Percentiles rank a stretch among this genome's conserved stretches.
These are phyloP conservation scores for Trichoderma asperellum DNA, from an alignment of 2,329 filamentous ascomycete genomes.

Conservation along the genomic window DNA sequence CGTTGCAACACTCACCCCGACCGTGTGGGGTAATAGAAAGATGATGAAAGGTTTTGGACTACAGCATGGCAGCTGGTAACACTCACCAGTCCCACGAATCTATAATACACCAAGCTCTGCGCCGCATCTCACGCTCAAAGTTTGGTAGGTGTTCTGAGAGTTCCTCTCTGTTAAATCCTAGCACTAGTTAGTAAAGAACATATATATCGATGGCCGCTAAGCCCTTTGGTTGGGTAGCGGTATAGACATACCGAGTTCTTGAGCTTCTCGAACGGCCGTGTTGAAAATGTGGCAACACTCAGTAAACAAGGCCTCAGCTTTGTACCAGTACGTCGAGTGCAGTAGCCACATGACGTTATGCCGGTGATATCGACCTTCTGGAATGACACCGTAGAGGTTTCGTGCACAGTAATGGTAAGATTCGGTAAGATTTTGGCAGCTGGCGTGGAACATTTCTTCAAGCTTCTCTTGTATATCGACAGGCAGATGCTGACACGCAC, in stretches of 20 bases:
- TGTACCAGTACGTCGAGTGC: conserved; percentile 42
- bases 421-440: conserved; percentile 34
- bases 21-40: background rate
- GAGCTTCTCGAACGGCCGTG: conserved; percentile 39
- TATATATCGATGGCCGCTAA: background rate
- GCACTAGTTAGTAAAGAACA: background rate
- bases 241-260: conserved; percentile 37
- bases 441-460: conserved; percentile 32
- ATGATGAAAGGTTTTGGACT: background rate
- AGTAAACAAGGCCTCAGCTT: conserved; percentile 40
- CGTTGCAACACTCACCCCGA: background rate
- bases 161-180: conserved; percentile 36
- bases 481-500: conserved; percentile 38
- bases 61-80: background rate
- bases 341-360: conserved; percentile 39
- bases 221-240: too few relatives aligned
- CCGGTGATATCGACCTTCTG: conserved; percentile 37
- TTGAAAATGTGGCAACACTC: conserved; percentile 41
- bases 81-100: conserved; percentile 43
- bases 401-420: conserved; percentile 35
- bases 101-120: conserved; percentile 41
- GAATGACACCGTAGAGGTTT: conserved; percentile 37
- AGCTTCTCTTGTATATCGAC: conserved; percentile 33
- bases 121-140: conserved; percentile 40
- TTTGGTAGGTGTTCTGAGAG: conserved; percentile 32